Evolutionary conservation across 352 stramenopile genomes (phyloP).

Genomic region (Phytophthora sansomeana): DNA sequence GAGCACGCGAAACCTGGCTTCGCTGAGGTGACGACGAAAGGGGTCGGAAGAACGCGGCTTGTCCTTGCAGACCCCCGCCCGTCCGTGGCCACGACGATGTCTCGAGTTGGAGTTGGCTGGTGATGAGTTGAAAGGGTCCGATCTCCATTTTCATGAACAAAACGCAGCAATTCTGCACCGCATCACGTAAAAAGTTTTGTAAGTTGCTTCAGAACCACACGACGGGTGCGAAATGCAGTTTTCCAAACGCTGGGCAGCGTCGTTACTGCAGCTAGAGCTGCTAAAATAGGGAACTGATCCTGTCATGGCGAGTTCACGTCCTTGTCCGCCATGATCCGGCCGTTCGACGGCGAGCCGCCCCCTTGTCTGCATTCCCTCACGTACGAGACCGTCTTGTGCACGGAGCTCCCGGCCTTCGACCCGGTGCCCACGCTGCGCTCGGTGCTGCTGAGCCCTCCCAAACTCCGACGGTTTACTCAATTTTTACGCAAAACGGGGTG

Average conservation of each 20-base stretch:
- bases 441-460: constrained; percentile 9
- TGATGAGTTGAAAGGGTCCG: no score
- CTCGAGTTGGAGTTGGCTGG: no score
- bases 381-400: constrained; percentile 35
- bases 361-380: constrained; percentile 1
- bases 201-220: no score
- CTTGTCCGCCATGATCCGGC: constrained; percentile 29
- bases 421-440: constrained; percentile 28
- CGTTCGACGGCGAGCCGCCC: constrained; percentile 15
- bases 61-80: not conserved
- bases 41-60: not conserved
- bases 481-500: constrained; percentile 27
- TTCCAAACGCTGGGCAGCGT: not conserved
- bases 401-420: constrained; percentile 33
- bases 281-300: not conserved
- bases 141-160: no score
- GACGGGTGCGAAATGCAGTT: not conserved
- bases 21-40: not conserved
- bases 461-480: constrained; percentile 21
- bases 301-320: constrained; percentile 1
- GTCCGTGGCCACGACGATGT: not conserved
- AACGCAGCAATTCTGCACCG: no score
- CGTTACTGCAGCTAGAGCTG: constrained; percentile 7
- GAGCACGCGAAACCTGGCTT: constrained; percentile 8
- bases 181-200: no score